phyloP scores from a whole-genome alignment of 441 rosid genomes.

The Cnidoscolus chayamansa region DNA sequence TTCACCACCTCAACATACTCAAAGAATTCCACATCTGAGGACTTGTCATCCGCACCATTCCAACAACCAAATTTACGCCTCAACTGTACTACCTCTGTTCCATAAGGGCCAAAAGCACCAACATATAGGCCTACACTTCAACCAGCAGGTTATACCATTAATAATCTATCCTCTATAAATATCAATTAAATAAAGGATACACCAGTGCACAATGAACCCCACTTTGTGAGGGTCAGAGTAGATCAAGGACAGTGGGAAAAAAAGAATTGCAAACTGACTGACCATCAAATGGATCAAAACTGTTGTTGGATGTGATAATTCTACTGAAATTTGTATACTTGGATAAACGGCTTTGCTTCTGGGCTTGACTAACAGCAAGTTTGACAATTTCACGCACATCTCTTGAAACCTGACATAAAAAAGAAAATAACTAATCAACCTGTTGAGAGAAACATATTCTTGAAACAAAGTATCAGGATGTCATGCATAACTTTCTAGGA shows the following conservation, averaged over 20 bases:
- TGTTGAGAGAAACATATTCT: slow-evolving; percentile 7
- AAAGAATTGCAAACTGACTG: slow-evolving; percentile 15
- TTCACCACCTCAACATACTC: slow-evolving; percentile 92
- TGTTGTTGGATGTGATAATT: slow-evolving; percentile 51
- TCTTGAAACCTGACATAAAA: slow-evolving; percentile 57
- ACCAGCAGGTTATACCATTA: slow-evolving; percentile 21
- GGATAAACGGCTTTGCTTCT: slow-evolving; percentile 56
- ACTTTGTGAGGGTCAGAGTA: background rate
- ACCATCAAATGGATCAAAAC: slow-evolving; percentile 80
- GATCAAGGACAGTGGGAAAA: slow-evolving; percentile 6
- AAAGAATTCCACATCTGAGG: slow-evolving; percentile 68
- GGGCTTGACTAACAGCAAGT: slow-evolving; percentile 77
- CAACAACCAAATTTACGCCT: slow-evolving; percentile 86
- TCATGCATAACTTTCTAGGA: background rate
- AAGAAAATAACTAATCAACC: slow-evolving; percentile 16
- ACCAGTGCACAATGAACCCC: background rate
- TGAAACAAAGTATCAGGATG: slow-evolving; percentile 12
- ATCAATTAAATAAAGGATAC: slow-evolving; percentile 6
- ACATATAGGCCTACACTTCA: slow-evolving; percentile 69
- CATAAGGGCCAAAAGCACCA: slow-evolving; percentile 95
- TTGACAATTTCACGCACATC: slow-evolving; percentile 80
- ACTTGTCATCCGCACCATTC: slow-evolving; percentile 47
- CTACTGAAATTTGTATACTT: slow-evolving; percentile 68
- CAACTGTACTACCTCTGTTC: slow-evolving; percentile 87
- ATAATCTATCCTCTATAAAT: background rate